These are phyloP conservation scores for Piper longum DNA, from an alignment of 164 flowering plant genomes.

Conservation along the genomic window DNA sequence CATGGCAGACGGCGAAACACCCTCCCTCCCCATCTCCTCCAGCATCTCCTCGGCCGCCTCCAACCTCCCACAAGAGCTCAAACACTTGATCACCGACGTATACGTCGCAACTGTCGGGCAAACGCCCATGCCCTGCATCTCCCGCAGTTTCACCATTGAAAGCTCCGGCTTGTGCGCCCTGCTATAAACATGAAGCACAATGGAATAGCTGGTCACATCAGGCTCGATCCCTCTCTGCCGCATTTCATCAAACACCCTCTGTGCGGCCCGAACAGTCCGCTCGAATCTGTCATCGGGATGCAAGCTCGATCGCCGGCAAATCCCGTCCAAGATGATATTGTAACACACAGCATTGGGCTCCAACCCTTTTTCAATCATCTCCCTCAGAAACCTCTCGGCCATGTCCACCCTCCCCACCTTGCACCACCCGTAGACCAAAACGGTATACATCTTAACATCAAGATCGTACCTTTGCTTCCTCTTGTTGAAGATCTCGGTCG, in stretches of 20 bases:
- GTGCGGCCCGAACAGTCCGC: slow-evolving; percentile 46
- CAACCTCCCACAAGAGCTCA: slow-evolving; percentile 75
- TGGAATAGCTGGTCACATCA: slow-evolving; percentile 79
- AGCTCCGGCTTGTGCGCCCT: slow-evolving; percentile 78
- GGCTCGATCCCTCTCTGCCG: slow-evolving; percentile 68
- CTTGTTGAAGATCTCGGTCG: slow-evolving; percentile 61
- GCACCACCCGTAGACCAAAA: slow-evolving; percentile 90
- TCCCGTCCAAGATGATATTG: slow-evolving; percentile 79
- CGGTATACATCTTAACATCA: slow-evolving; percentile 45
- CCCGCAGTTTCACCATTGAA: slow-evolving; percentile 43
- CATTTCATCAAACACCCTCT: slow-evolving; percentile 82
- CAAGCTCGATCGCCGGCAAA: slow-evolving; percentile 73
- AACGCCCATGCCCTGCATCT: slow-evolving; percentile 70
- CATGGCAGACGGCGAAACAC: slow-evolving; percentile 53
- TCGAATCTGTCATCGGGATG: slow-evolving; percentile 70
- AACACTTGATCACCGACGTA: slow-evolving; percentile 78
- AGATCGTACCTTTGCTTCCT: slow-evolving; percentile 22
- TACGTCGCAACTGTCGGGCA: slow-evolving; percentile 60
- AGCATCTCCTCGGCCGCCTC: slow-evolving; percentile 68
- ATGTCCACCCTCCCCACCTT: slow-evolving; percentile 40
- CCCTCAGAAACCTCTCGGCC: slow-evolving; percentile 62
- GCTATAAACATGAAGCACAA: slow-evolving; percentile 81
- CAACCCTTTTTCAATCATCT: slow-evolving; percentile 59
- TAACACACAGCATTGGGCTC: slow-evolving; percentile 81
- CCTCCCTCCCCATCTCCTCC: slow-evolving; percentile 51